phyloP scores from a whole-genome alignment of 1,284 basidiomycete genomes.

The Neonothopanus nambi region DNA sequence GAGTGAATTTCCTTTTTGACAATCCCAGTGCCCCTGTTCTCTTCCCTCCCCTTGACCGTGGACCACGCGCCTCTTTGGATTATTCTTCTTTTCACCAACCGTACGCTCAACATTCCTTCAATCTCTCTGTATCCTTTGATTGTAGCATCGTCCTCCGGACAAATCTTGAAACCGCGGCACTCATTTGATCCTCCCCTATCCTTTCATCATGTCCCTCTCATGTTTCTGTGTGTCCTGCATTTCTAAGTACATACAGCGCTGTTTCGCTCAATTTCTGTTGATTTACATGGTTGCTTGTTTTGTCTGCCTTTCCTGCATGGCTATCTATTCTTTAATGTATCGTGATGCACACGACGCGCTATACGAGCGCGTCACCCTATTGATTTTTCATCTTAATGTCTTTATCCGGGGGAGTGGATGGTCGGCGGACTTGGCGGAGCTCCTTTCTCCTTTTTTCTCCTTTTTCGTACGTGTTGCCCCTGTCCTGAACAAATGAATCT shows the following conservation, averaged over 20 bases:
- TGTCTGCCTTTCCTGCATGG: not conserved
- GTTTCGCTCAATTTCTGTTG: too few relatives aligned
- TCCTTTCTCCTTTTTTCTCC: not conserved
- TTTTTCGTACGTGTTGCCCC: slow-evolving; percentile 6
- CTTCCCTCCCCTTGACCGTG: slow-evolving; percentile 2
- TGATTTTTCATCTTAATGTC: not conserved
- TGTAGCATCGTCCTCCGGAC: slow-evolving; percentile 59
- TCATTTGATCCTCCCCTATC: slow-evolving; percentile 43
- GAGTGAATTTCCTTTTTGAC: slow-evolving; percentile 51
- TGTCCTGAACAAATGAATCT: slow-evolving; percentile 8
- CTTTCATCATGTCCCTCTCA: slow-evolving; percentile 8
- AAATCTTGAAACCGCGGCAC: slow-evolving; percentile 57
- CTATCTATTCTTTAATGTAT: not conserved
- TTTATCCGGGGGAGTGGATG: too few relatives aligned
- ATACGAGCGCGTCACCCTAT: not conserved
- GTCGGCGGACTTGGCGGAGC: too few relatives aligned
- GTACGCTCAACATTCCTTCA: slow-evolving; percentile 15
- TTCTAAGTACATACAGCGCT: not conserved
- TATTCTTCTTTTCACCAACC: slow-evolving; percentile 15
- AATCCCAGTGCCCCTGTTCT: slow-evolving; percentile 21
- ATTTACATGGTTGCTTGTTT: not conserved
- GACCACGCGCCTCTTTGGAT: not conserved
- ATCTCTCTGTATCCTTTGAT: slow-evolving; percentile 16
- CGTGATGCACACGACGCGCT: not conserved
- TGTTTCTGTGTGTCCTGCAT: not conserved